A percentile compares a stretch with the other conserved stretches of the same genome.
Evolutionary conservation across 2,329 filamentous ascomycete species (phyloP).

Genomic region (Rutstroemia sp.): DNA sequence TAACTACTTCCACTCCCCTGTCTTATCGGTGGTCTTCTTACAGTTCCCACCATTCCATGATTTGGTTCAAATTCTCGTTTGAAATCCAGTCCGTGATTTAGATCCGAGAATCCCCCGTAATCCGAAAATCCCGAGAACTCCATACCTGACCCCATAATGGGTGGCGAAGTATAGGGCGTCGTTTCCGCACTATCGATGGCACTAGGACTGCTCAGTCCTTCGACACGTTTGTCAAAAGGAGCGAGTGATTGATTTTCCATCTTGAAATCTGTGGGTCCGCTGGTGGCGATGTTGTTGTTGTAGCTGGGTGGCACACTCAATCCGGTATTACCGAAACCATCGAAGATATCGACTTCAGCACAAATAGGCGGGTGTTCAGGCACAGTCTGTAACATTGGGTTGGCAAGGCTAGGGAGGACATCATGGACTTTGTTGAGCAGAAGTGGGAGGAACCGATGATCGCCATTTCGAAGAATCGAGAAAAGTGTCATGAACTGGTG

Average conservation of each 20-base stretch:
- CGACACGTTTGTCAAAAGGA: conserved; percentile 22
- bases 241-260: conserved; percentile 16
- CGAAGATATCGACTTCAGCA: conserved; percentile 51
- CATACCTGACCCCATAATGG: conserved; percentile 8
- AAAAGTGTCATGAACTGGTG: conserved; percentile 61
- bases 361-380: conserved; percentile 41
- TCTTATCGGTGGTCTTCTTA: conserved; percentile 6
- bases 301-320: conserved; percentile 37
- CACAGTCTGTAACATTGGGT: conserved; percentile 51
- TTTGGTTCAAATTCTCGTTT: conserved; percentile 5
- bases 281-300: conserved; percentile 20
- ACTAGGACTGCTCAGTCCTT: conserved; percentile 23
- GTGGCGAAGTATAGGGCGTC: conserved; percentile 11
- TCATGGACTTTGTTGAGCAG: conserved; percentile 71
- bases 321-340: conserved; percentile 56
- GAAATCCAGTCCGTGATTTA: conserved; percentile 8
- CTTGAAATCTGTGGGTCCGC: conserved; percentile 24
- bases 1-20: conserved; percentile 8
- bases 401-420: conserved; percentile 54
- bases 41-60: conserved; percentile 2
- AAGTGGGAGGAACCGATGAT: conserved; percentile 70
- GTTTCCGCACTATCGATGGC: neutral
- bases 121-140: conserved; percentile 11
- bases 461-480: conserved; percentile 63
- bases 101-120: conserved; percentile 10